Evolutionary conservation across 805 yeast genomes (phyloP).

Genomic region (Barnettozyma populi): DNA sequence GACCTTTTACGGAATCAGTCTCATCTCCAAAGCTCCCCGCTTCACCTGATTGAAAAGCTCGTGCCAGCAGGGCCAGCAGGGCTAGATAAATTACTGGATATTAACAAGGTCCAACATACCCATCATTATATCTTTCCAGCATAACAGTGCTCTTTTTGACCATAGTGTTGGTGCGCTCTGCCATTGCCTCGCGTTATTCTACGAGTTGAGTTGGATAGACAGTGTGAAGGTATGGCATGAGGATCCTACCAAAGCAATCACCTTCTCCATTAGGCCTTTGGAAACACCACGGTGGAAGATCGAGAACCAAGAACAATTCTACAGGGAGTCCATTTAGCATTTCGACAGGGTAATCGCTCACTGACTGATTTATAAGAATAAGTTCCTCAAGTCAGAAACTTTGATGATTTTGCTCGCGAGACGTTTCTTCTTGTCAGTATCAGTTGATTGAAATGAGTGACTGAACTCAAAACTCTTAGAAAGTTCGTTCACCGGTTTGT

Average conservation of each 20-base stretch:
- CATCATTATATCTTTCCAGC: background rate
- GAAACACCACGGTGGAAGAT: background rate
- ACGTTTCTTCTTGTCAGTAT: background rate
- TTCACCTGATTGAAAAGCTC: background rate
- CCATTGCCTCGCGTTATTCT: background rate
- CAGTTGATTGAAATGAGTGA: background rate
- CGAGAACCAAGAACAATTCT: background rate
- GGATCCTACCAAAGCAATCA: background rate
- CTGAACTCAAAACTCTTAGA: background rate
- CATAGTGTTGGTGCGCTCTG: background rate
- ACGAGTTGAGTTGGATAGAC: background rate
- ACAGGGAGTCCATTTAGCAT: background rate
- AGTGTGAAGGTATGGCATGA: background rate
- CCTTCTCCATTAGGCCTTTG: background rate
- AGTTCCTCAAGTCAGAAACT: background rate
- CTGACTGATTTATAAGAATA: background rate
- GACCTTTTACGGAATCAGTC: background rate
- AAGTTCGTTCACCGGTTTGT: background rate
- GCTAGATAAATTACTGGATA: background rate
- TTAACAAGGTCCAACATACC: background rate
- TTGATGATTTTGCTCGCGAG: background rate
- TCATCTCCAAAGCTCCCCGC: background rate
- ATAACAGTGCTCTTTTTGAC: background rate
- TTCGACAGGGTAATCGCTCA: background rate
- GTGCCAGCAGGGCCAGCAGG: background rate